Evolutionary conservation across 495 filamentous ascomycete species (phyloP).

Genomic region (Tetracladium setigerum): DNA sequence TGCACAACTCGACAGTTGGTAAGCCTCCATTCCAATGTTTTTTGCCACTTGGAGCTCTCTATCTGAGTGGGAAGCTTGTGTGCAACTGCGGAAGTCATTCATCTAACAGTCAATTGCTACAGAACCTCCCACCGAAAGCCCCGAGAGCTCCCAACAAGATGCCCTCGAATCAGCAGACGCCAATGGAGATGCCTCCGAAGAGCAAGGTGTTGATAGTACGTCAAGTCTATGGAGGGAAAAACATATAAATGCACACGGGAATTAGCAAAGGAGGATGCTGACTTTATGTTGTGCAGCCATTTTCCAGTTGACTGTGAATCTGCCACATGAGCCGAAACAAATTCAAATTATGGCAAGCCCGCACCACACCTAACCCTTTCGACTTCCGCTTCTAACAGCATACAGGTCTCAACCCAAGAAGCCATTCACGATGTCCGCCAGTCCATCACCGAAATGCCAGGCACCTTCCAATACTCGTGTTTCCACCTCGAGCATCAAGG

Average conservation of each 20-base stretch:
- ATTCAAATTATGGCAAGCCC: slow-evolving; percentile 73
- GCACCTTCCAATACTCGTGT: slow-evolving; percentile 93
- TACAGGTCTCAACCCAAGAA: slow-evolving; percentile 82
- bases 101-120: background rate
- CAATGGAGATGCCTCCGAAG: slow-evolving; percentile 10
- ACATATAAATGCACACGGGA: background rate
- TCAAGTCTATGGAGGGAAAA: background rate
- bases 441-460: slow-evolving; percentile 89
- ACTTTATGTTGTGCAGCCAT: slow-evolving; percentile 27
- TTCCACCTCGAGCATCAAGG: slow-evolving; percentile 92
- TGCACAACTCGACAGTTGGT: background rate
- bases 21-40: background rate
- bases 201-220: slow-evolving; percentile 21
- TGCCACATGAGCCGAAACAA: slow-evolving; percentile 72
- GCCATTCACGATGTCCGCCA: slow-evolving; percentile 97
- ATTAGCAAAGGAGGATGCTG: background rate
- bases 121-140: slow-evolving; percentile 4
- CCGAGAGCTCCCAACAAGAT: slow-evolving; percentile 7
- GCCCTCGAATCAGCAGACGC: slow-evolving; percentile 19
- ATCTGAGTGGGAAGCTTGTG: too few species aligned
- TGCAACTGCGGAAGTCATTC: background rate
- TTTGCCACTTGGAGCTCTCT: background rate
- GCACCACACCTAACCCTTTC: background rate
- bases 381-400: slow-evolving; percentile 5
- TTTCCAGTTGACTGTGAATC: slow-evolving; percentile 74